Evolutionary conservation across 805 yeast species (phyloP), one percentile per base, ranked within the genome.

Genomic region (Metschnikowia corniflorae): DNA sequence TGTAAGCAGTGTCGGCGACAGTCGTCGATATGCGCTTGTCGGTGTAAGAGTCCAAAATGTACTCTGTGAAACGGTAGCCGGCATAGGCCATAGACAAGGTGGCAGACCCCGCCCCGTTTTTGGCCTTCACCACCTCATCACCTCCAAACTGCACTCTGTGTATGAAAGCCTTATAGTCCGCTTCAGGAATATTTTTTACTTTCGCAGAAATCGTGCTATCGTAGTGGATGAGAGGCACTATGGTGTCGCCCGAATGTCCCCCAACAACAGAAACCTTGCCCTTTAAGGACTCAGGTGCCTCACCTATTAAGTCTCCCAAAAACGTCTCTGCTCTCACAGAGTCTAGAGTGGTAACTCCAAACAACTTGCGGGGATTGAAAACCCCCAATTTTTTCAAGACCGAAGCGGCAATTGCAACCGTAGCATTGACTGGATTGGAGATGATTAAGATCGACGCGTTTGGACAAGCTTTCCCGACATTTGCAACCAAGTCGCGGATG

Each of bases 401-500:
- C 39, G 66, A 71, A 18, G 73, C 73, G n/a, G 72, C 73, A 52
- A 68, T 68, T 12, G 73, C 66, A 8, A 68, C 73, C 5, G 73
- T 68, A 29, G 73, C 60, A 41, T 68, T 68, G 34, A 68, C 73
- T 5, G 73, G 73, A 50, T 68, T 68, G 21, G 71, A 65, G 40
- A 68, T 68, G 37, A 68, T 68, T 49, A 68, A 61, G 26, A 68
- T 58, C n/a, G 72, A 55, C 3, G 73, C 73, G 33, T 62, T 55
- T 12, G 73, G 73, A 16, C 63, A 58, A 8, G 60, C 56, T 36
- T 50, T 55, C 13, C 58, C 73, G 26, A 65, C 57, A 42, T 62
- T 62, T 29, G 66, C 68, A 26, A 60, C 66, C 50, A 68, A 60
- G 44, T 67, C 73, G 33, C 73, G 54, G 31, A 68, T 54, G 31